Evolutionary conservation across 805 yeast genomes (phyloP), one percentile per base, ranked within the genome.

Genomic region (Metschnikowia rubicola): DNA sequence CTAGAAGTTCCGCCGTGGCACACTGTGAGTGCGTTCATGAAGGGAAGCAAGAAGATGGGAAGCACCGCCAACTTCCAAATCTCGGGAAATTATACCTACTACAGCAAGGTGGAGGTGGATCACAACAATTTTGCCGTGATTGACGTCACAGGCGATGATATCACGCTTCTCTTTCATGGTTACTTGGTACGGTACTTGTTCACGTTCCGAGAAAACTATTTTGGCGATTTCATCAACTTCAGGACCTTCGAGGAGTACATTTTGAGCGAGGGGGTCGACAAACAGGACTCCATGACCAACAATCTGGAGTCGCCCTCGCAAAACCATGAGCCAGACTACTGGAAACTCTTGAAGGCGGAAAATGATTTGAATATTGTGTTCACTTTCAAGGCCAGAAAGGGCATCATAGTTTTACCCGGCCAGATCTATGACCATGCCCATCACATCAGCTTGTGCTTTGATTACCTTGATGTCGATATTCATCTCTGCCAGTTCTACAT

Each of bases 1-100:
- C 62, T 91, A 2, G 85, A 83, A 47, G 80, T 94, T 0, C 98
- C 99, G 0, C 85, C 92, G 1, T 94, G 98, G 96, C 95, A 89
- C 59, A 91, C 98, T 0, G 69, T 82, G 26, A 79, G 82, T 45
- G 83, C 85, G 40, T 92, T 92, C 54, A 63, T 87, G 68, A 75
- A 76, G 39, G 67, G 64, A 36, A 66, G 77, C 10, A 79, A 76
- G 15, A 77, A 78, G 12, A 74, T 89, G 51, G 98, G 96, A 0
- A 70, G 81, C 50, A 80, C 90, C 0, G 69, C 76, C 28, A 76
- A 83, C 44, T 84, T 90, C 56, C 64, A 61, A 2, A 64, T 89
- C 13, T 65, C 65, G 1, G 96, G 97, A 0, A 75, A 83, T 0
- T 86, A 88, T 64, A 77, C 84, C 0, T 83, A 77, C 55, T 79